Percentiles rank a stretch among this genome's conserved stretches.
These are phyloP conservation scores for Debaryomyces nepalensis DNA, from an alignment of 1,139 yeast genomes.

Conservation along the genomic window DNA sequence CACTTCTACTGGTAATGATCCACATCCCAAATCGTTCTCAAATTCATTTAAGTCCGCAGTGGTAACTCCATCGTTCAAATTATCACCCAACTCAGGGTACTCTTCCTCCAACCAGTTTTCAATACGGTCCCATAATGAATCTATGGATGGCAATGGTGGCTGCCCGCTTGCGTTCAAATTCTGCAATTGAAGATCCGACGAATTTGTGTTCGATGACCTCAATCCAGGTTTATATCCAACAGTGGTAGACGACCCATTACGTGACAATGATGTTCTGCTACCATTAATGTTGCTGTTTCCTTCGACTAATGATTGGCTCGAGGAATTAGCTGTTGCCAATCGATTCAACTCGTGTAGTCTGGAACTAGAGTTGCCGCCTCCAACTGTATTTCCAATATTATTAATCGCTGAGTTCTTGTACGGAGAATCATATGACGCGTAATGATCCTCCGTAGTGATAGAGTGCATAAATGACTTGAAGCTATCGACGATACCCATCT, in stretches of 20 bases:
- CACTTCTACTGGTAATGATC: conserved; percentile 70
- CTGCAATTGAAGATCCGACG: conserved; percentile 46
- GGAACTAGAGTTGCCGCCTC: conserved; percentile 29
- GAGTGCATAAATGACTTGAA: conserved; percentile 60
- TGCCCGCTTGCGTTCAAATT: conserved; percentile 53
- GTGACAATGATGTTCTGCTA: conserved; percentile 8
- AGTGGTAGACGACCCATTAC: conserved; percentile 23
- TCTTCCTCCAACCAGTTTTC: conserved; percentile 76
- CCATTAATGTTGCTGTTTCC: conserved; percentile 18
- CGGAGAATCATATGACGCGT: conserved; percentile 61
- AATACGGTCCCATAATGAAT: conserved; percentile 73
- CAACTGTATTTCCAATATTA: conserved; percentile 23
- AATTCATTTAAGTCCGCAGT: conserved; percentile 77
- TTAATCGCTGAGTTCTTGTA: conserved; percentile 36
- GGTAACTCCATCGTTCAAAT: conserved; percentile 71
- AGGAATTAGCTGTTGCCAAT: conserved; percentile 32
- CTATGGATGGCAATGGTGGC: conserved; percentile 74
- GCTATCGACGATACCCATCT: conserved; percentile 50
- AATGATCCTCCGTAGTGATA: conserved; percentile 66
- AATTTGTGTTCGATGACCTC: conserved; percentile 37
- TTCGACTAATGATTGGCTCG: conserved; percentile 33
- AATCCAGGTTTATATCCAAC: conserved; percentile 48
- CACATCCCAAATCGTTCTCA: conserved; percentile 70
- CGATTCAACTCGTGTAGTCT: conserved; percentile 43
- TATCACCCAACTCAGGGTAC: conserved; percentile 80